These are phyloP conservation scores for Yarrowia sp. DNA, from an alignment of 805 yeast species.

Conservation along the genomic window DNA sequence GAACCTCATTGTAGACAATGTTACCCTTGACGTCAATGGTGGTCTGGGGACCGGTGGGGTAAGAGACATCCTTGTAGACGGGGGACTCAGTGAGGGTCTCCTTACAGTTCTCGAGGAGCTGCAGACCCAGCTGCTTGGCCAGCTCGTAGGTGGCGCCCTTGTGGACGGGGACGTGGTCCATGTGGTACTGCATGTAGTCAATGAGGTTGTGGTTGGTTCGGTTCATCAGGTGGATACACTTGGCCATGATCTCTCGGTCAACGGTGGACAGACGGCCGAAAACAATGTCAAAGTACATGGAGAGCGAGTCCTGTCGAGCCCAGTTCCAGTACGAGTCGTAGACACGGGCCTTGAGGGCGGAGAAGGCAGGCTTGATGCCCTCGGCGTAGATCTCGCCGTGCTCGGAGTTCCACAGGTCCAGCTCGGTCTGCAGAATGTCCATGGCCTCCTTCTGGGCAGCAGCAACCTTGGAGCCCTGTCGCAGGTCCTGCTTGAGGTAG, in stretches of 20 bases:
- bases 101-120: conserved; percentile 92
- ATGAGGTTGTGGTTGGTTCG: conserved; percentile 92
- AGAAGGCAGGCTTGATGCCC: conserved; percentile 89
- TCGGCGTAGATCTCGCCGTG: conserved; percentile 92
- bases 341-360: conserved; percentile 90
- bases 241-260: conserved; percentile 95
- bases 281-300: conserved; percentile 93
- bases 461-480: conserved; percentile 86
- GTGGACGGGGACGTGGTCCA: conserved; percentile 80
- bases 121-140: conserved; percentile 89
- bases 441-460: conserved; percentile 87
- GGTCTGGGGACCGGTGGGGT: conserved; percentile 95
- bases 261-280: conserved; percentile 90
- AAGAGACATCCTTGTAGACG: conserved; percentile 92
- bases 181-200: conserved; percentile 94
- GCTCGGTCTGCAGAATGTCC: conserved; percentile 80
- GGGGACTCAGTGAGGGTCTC: conserved; percentile 83
- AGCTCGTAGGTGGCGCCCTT: conserved; percentile 93
- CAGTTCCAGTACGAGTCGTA: conserved; percentile 99
- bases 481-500: conserved; percentile 90
- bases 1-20: conserved; percentile 80
- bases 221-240: conserved; percentile 97
- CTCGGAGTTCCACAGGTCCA: conserved; percentile 90
- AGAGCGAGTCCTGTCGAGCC: conserved; percentile 97
- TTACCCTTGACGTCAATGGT: conserved; percentile 87